Evolutionary conservation across 306 rosid species (phyloP), one percentile per base, ranked within the genome.

Genomic region (Begonia fuchsioides): DNA sequence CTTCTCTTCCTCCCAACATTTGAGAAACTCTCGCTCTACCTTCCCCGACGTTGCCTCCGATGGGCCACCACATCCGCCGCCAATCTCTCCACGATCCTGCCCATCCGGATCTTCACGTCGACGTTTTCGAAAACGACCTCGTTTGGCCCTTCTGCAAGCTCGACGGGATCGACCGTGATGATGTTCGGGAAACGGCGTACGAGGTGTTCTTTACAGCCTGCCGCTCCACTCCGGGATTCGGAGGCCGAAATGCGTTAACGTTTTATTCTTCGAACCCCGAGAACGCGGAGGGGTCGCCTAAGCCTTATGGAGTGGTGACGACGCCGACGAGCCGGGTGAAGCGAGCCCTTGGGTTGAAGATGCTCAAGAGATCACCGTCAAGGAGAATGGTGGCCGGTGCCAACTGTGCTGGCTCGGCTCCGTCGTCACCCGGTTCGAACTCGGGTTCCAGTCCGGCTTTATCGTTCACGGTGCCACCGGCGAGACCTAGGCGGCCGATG

Each of bases 171-270:
- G 56, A 65, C 66, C 66, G 68, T 0, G 82, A 84, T 38, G 85
- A 81, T 4, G 13, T 84, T 9, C 63, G 92, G 26, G 93, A 79
- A 43, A 74, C 95, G 0, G 95, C 97, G 3, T 90, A 90, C 17
- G 97, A 90, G 69, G 77, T 90, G 4, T 90, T 90, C 54, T 90
- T 90, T 76, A 79, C 70, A 9, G 78, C 97, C 0, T 90, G 95
- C 43, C 78, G 95, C 3, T 90, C 97, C 0, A 64, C 95, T 0
- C 90, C 80, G 0, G 97, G 98, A 1, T 90, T 90, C 8, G 87
- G 87, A 0, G 94, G 81, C 2, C 75, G 96, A 2, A 75, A 73
- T 16, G 67, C 81, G 0, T 76, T 85, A 6, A 54, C 78, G 0
- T 79, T 90, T 20, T 53, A 73, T 52, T 65, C 70, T 9, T 53